Evolutionary conservation across 139 green algal species (phyloP).

Genomic region (Volvox reticuliferus): DNA sequence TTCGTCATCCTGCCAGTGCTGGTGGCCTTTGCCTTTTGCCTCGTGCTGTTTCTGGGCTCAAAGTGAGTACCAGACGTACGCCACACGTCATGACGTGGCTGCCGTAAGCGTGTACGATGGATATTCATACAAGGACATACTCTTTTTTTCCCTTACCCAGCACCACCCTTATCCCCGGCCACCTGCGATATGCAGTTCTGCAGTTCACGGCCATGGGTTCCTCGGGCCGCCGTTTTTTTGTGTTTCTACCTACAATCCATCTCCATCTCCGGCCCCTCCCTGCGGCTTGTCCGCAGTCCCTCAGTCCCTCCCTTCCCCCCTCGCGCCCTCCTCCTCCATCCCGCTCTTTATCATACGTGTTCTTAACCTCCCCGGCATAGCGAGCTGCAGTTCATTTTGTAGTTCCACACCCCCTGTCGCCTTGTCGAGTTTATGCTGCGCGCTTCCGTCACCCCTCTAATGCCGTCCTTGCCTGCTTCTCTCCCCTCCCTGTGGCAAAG

Average conservation of each 20-base stretch:
- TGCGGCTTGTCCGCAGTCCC: too few relatives aligned
- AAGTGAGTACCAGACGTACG: constrained; percentile 1
- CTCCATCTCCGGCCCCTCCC: too few relatives aligned
- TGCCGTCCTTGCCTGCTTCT: background rate
- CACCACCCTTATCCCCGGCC: too few relatives aligned
- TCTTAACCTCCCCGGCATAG: background rate
- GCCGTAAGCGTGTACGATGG: too few relatives aligned
- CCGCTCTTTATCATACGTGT: background rate
- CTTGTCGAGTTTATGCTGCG: background rate
- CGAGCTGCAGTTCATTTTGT: background rate
- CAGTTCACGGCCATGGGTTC: too few relatives aligned
- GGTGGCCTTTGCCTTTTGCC: constrained; percentile 25
- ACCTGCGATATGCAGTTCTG: background rate
- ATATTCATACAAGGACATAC: too few relatives aligned
- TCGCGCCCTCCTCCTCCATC: too few relatives aligned
- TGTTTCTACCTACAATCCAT: too few relatives aligned
- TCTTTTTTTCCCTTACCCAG: background rate
- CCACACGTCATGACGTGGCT: too few relatives aligned
- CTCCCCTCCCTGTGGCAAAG: background rate
- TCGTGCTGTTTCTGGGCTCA: constrained; percentile 14
- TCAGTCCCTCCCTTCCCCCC: background rate
- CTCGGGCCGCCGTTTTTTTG: too few relatives aligned
- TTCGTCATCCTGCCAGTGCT: constrained; percentile 26
- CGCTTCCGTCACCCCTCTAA: background rate
- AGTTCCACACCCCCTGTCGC: background rate